phyloP scores from a whole-genome alignment of 805 yeast genomes.

The Yarrowia deformans region DNA sequence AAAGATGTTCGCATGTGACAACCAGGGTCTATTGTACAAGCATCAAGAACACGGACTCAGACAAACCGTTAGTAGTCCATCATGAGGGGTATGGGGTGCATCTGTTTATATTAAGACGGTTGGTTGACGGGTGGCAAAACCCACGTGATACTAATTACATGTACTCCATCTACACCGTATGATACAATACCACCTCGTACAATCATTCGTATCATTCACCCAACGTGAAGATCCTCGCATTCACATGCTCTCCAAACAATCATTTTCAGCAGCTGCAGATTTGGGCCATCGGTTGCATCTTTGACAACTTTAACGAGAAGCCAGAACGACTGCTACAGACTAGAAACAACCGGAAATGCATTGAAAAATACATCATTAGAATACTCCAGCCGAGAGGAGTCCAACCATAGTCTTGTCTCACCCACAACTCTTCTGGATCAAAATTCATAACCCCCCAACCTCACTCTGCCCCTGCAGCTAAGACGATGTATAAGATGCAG shows the following conservation, averaged over 20 bases:
- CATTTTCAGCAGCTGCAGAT: neutral
- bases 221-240: constrained; percentile 14
- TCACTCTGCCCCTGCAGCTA: constrained; percentile 22
- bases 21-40: constrained; percentile 3
- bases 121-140: too few species aligned
- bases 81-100: constrained; percentile 34
- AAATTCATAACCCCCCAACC: neutral
- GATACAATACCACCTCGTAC: too few species aligned
- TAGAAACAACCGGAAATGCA: too few species aligned
- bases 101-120: too few species aligned
- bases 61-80: constrained; percentile 1
- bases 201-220: too few species aligned
- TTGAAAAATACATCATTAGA: too few species aligned
- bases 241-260: constrained; percentile 15
- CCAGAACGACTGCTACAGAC: neutral
- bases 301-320: neutral
- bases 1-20: constrained; percentile 31
- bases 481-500: constrained; percentile 7
- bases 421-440: neutral
- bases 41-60: neutral
- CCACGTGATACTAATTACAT: too few species aligned
- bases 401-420: neutral
- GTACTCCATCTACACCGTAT: too few species aligned
- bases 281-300: neutral
- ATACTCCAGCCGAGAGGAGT: neutral